Base-by-base conservation (phyloP, 2,329 filamentous ascomycete species). In the Dactylonectria macrodidyma region DNA sequence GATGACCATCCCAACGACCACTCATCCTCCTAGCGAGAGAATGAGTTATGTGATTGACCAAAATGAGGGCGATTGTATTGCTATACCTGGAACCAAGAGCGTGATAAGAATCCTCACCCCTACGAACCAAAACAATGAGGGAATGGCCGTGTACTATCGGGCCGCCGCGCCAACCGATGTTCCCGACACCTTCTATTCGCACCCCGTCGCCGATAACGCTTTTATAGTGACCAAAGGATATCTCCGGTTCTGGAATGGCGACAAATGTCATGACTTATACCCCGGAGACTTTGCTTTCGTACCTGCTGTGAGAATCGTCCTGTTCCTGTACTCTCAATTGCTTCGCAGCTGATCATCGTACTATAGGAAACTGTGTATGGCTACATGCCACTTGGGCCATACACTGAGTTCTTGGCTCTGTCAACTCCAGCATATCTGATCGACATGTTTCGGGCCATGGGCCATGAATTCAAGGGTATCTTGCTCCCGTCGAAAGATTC, bases 301-400 rank as follows among this genome's bases (percentile, higher is more conserved):
- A 16, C 59, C 50, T 19, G 22, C 59, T 14, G 59, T 62, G 34
- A 62, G 59, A 30, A 16, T 3, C 5, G 5, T 9, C 3, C 36
- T 2, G 36, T 38, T 38, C 11, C 9, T 38, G 5, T 38, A 11
- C 19, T 4, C 24, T 33, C 26, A 7, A 30, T 30, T 7, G 26
- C 7, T 34, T 24, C 30, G 6, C 10, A 10, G 41, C 16, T 22
- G 48, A 62, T 9, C 34, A 55, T 44, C 24, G 46, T 30, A 14
- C 48, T 41, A 24, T 41, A 36, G 59, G 34, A 1, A 55, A 22
- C 14, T 5, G 30, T 10, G 24, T 38, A 38, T 54, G 34, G 62
- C 16, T 65, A 16, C 36, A 34, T 59, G n/a, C 24, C 62, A 11
- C 62, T 59, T 5, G 62, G 44, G 7, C 62, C 62, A 11, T 65